Evolutionary conservation across 129 eudicot species (phyloP).

Genomic region (carrot (Daucus carota)): DNA sequence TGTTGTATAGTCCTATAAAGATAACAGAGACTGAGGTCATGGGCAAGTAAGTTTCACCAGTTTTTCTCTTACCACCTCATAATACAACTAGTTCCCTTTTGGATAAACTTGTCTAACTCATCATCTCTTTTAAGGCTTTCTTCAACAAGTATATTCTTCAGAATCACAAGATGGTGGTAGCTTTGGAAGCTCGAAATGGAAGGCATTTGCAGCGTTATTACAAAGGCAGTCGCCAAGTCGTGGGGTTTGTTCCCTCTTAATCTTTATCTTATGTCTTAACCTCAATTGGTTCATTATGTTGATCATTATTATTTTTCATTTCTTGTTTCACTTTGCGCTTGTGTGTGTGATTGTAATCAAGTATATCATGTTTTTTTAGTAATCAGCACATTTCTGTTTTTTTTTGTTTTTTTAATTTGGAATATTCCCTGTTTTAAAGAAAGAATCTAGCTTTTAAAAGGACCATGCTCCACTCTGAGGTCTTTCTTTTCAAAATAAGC

Average conservation of each 20-base stretch:
- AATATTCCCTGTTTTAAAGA: neutral
- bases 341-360: neutral
- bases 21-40: neutral
- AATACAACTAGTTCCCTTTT: neutral
- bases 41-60: neutral
- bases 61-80: neutral
- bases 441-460: neutral
- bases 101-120: neutral
- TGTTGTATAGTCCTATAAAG: neutral
- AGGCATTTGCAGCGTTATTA: slow-evolving; percentile 74
- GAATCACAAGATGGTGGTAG: slow-evolving; percentile 54
- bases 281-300: too few species aligned
- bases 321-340: neutral
- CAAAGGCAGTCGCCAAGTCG: slow-evolving; percentile 63
- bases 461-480: neutral
- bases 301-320: neutral
- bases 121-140: neutral
- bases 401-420: neutral
- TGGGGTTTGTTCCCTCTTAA: slow-evolving; percentile 41
- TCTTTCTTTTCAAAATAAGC: neutral
- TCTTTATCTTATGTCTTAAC: neutral
- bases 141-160: neutral
- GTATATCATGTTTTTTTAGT: neutral
- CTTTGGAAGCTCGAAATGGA: slow-evolving; percentile 67
- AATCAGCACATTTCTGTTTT: neutral